Base-by-base conservation (phyloP, 805 yeast species). In the Wickerhamiella vanderwaltii region DNA sequence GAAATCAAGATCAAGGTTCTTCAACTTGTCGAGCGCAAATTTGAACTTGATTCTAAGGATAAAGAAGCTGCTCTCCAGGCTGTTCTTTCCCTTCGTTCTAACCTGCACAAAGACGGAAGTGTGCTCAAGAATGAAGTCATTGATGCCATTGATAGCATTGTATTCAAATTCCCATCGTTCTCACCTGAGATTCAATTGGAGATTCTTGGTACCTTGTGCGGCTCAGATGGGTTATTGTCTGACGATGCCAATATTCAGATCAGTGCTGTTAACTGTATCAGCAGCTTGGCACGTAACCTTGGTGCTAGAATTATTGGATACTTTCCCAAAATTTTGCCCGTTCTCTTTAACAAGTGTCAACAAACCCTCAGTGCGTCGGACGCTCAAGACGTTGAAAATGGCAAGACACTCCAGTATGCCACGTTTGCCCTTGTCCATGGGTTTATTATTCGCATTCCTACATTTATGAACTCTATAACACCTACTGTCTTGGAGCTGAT, bases 221-320 rank as follows among this genome's bases (percentile, higher is more conserved):
- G 74, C 2, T 57, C 67, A 1, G 50, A 58, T 37, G 84, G 88
- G 20, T 61, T 86, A 41, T 60, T 68, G 46, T 71, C 67, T 48
- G 57, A 54, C 2, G 65, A 68, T 41, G 72, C 77, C 9, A 93
- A 81, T 50, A 60, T 83, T 6, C 65, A 77, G 23, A 72, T 91
- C 26, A 72, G 95, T 0, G 73, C 95, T 1, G 66, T 85, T 44
- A 73, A 78, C 50, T 76, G 79, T 45, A 72, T 84, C 47, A 75
- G 83, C 43, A 75, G 77, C 49, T 63, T 85, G 43, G 72, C 84
- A 42, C 73, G 77, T 40, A 71, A 76, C 18, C 60, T 87, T 35
- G 98, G 98, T 41, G 87, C 93, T 15, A 82, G 85, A 55, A 69
- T 79, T 48, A 79, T 91, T 55, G 87, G 94, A 5, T 73, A 69